Base-by-base conservation (phyloP, 805 yeast genomes). In the Zygosaccharomyces bailii region DNA sequence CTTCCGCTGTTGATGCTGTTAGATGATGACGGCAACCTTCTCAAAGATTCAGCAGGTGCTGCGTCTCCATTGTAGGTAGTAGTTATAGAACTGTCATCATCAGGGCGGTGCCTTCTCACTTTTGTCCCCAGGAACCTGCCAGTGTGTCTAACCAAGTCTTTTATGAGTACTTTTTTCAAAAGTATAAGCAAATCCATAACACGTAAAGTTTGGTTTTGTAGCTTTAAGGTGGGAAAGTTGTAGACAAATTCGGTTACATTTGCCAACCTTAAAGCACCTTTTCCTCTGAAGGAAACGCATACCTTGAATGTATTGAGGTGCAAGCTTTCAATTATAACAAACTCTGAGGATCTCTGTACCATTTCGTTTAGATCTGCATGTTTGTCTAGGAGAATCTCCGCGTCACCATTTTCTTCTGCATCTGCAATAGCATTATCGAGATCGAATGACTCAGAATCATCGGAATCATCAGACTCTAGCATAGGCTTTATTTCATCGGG, bases 121-220 rank as follows among this genome's bases (percentile, higher is more conserved):
- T 86, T 88, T 59, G 87, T 87, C n/a, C 84, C 81, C 27, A 90
- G 59, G 40, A 91, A 76, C 46, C 82, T 79, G 2, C 96, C 96
- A 0, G 90, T 75, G 54, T 84, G 88, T 36, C 70, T 71, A 43
- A 84, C 53, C 16, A 84, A 63, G 1, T 81, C 70, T 57, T 74
- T 80, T 30, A 80, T 65, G n/a, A 83, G 56, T 29, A 79, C 80
- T 56, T 79, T 83, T 59, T 82, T 81, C 44, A 90, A 57, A 23
- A 76, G 72, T 54, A 75, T 57, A 2, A 82, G 70, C 33, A 90
- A 66, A 52, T 90, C 97, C 43, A 79, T 69, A 39, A 78, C 69
- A 1, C 89, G 79, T 86, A 95, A 83, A 4, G 84, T 74, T 68
- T 78, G 78, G 60, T 84, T 80, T 27, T 64, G 56, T 55, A 84